phyloP scores from a whole-genome alignment of 768 basidiomycete species.

The Trametes meyenii region DNA sequence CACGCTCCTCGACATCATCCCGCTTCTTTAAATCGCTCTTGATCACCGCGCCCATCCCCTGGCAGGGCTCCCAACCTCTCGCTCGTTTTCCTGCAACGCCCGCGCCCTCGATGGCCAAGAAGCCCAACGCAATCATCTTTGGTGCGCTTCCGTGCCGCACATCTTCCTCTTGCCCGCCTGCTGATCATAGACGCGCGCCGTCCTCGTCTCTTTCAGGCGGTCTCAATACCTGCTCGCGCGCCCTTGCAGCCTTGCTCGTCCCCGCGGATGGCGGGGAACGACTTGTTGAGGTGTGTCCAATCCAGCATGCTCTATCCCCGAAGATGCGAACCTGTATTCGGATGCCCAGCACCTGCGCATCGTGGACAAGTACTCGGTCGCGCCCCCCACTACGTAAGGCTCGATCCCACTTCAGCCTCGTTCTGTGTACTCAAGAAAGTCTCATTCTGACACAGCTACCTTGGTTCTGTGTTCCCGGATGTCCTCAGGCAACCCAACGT shows the following conservation, averaged over 20 bases:
- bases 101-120: constrained; percentile 42
- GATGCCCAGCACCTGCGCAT: constrained; percentile 62
- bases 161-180: constrained; percentile 12
- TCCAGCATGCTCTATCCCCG: constrained; percentile 1
- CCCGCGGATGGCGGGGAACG: constrained; percentile 62
- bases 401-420: constrained; percentile 28
- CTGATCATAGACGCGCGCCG: constrained; percentile 15
- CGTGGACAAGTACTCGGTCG: constrained; percentile 74
- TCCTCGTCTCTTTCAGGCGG: constrained; percentile 55
- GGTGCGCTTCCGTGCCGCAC: constrained; percentile 48
- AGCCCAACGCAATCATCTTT: constrained; percentile 75
- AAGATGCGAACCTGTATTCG: constrained; percentile 20
- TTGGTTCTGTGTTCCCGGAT: constrained; percentile 74
- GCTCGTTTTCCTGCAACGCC: constrained; percentile 4
- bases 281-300: constrained; percentile 65
- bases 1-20: constrained; percentile 19
- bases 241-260: constrained; percentile 68
- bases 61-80: constrained; percentile 26
- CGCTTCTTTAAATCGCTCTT: constrained; percentile 29
- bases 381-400: constrained; percentile 73
- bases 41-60: constrained; percentile 28
- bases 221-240: constrained; percentile 76
- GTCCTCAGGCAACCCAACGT: constrained; percentile 68
- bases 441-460: constrained; percentile 55
- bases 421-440: constrained; percentile 20